Percentiles rank a stretch among this genome's conserved stretches.
Evolutionary conservation across 2,329 filamentous ascomycete genomes (phyloP).

Genomic region (Fusarium liriodendri): DNA sequence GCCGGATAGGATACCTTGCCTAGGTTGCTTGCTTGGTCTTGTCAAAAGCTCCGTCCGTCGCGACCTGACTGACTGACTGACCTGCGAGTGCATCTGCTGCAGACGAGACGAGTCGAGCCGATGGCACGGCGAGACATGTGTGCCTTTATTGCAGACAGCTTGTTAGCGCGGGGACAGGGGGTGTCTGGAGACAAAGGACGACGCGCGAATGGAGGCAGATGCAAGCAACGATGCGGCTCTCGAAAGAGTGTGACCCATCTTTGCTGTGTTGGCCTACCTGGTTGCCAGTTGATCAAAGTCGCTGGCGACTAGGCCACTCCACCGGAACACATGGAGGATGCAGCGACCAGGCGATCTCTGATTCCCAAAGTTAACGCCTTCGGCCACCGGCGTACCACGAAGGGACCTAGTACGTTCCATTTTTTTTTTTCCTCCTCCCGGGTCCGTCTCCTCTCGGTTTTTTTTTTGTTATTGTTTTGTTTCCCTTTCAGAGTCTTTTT

Average conservation of each 20-base stretch:
- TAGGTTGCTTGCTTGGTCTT: constrained; percentile 1
- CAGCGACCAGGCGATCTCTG: constrained; percentile 61
- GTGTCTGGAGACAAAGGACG: constrained; percentile 56
- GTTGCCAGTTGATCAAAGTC: constrained; percentile 81
- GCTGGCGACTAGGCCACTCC: constrained; percentile 72
- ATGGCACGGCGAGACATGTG: constrained; percentile 62
- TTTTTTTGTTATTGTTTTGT: constrained; percentile 8
- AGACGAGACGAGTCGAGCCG: constrained; percentile 62
- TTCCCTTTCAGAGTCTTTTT: background rate
- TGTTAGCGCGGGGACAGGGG: constrained; percentile 62
- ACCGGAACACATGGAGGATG: constrained; percentile 59
- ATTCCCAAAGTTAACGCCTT: constrained; percentile 48
- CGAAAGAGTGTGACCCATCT: constrained; percentile 73
- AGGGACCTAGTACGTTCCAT: constrained; percentile 40
- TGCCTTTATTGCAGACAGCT: constrained; percentile 72
- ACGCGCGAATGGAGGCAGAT: constrained; percentile 58
- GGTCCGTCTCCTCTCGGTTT: constrained; percentile 18
- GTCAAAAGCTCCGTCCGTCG: constrained; percentile 53
- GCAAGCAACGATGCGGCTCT: constrained; percentile 76
- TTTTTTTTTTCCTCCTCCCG: constrained; percentile 23
- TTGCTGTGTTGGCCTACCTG: constrained; percentile 92
- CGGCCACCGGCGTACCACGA: constrained; percentile 42
- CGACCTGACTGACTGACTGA: background rate
- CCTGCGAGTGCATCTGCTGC: constrained; percentile 58
- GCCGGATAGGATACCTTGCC: background rate